Percentiles rank a stretch among this genome's conserved stretches.
Conservation (phyloP, 2,329 filamentous ascomycete species). For the Trichoderma harzianum region DNA sequence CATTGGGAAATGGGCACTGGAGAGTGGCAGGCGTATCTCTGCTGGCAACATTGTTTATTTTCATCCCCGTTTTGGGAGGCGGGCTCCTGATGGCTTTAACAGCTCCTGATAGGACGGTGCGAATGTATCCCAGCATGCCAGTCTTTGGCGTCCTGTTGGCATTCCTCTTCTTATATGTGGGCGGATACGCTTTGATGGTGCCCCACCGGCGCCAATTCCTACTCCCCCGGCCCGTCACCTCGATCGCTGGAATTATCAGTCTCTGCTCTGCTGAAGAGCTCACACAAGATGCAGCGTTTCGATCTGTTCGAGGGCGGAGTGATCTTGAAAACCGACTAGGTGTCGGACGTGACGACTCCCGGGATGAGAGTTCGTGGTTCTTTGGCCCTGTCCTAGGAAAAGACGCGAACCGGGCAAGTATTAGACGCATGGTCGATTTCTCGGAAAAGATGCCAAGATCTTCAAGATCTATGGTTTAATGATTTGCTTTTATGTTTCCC, state of each 20-base stretch:
- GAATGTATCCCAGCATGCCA: conserved; percentile 70
- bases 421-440: conserved; percentile 43
- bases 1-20: conserved; percentile 60
- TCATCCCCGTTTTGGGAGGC: conserved; percentile 65
- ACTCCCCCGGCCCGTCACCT: conserved; percentile 70
- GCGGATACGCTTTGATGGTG: conserved; percentile 60
- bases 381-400: conserved; percentile 43
- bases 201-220: conserved; percentile 59
- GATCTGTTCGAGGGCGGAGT: conserved; percentile 60
- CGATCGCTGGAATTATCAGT: conserved; percentile 71
- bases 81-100: conserved; percentile 74
- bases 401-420: conserved; percentile 42
- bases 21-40: conserved; percentile 61
- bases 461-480: conserved; percentile 29
- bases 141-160: conserved; percentile 71
- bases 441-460: conserved; percentile 39
- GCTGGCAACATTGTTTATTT: conserved; percentile 55
- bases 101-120: conserved; percentile 46
- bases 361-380: conserved; percentile 51
- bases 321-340: conserved; percentile 70
- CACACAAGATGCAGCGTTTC: conserved; percentile 69
- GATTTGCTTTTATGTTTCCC: background rate
- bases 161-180: conserved; percentile 66
- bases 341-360: conserved; percentile 41
- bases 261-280: conserved; percentile 73